Base-by-base conservation (phyloP, 75 land plant genomes). In the Pinus taeda region DNA sequence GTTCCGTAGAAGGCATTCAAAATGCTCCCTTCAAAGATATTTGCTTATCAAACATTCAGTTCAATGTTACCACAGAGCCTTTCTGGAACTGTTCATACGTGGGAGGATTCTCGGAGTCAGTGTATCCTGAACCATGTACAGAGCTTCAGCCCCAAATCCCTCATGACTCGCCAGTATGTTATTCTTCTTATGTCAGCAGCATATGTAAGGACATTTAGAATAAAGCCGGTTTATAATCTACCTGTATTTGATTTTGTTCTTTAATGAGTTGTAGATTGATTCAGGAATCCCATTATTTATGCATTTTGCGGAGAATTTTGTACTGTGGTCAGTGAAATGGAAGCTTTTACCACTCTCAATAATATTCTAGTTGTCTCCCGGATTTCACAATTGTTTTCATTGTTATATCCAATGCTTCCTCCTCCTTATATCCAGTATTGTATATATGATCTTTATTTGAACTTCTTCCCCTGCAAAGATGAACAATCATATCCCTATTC, bases 31-130 rank as follows among this genome's bases (percentile, higher is more conserved):
- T 88, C 74, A 57, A 55, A 13, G 67, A 83, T 56, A 85, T 96
- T 57, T 92, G 90, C 81, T 76, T 96, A 9, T 80, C 79, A 36
- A 88, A 89, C 72, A 81, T 96, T 30, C 60, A 59, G 9, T 83
- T 94, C 15, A 78, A 67, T 60, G 90, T 81, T 14, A 69, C 82
- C 3, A 61, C 81, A 36, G 60, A 75, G 11, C 71, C 76, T 59
- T 79, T 84, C 37, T 96, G 99, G 99, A 88, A 89, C 56, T 96
- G 99, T 74, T 90, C 95, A 0, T 71, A 82, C 60, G 79, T 96
- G 4, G 60, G 77, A 57, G 99, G 99, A 26, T 87, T 78, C 42
- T 88, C 88, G 2, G 71, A 76, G 14, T 57, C 66, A 29, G 99
- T 96, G 21, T 75, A 57, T 36, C 99, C 99, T 3, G 71, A 76